Evolutionary conservation across 2,329 filamentous ascomycete species (phyloP), one percentile per base, ranked within the genome.

Genomic region (Pseudonectria foliicola): DNA sequence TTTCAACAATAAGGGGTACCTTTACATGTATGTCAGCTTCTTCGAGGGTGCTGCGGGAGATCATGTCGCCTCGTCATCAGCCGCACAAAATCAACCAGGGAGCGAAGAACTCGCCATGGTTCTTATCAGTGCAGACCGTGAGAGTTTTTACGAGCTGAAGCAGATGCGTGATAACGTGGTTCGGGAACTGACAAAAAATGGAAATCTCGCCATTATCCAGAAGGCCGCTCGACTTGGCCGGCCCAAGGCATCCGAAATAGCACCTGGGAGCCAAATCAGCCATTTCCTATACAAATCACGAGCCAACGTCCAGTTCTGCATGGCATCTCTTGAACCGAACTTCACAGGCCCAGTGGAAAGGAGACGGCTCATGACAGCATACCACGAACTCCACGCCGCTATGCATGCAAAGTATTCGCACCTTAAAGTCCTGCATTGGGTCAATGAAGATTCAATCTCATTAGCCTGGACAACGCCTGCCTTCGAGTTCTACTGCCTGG

Each of bases 11-110:
- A 85, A 81, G 33, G 93, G 92, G 16, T 98, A 94, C 56, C 72
- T 98, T 2, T 95, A 98, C 66, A 96, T 98, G 88, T 98, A 96
- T 55, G 92, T 98, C 56, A 95, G 86, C 67, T 98, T 96, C 59
- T 75, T 98, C 42, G 80, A 86, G 48, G 69, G 67, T 3, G 36
- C 71, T 28, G 60, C 69, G 15, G 67, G 65, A 61, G 41, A 49
- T 34, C 45, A 66, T 42, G 48, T 55, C 23, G 56, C 65, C 25
- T 60, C 62, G 40, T 42, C 56, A 73, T 73, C 57, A 55, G 80
- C 30, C 73, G 80, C 61, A 71, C 78, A 74, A 77, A 82, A 53
- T 10, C 80, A 53, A 50, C 79, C 82, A 47, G 66, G 82, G 30
- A 75, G 82, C 32, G 80, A 87, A 33, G 82, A 92, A 45, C 80